These are phyloP conservation scores for Schwanniomyces polymorphus DNA, from an alignment of 805 yeast genomes.

Conservation along the genomic window DNA sequence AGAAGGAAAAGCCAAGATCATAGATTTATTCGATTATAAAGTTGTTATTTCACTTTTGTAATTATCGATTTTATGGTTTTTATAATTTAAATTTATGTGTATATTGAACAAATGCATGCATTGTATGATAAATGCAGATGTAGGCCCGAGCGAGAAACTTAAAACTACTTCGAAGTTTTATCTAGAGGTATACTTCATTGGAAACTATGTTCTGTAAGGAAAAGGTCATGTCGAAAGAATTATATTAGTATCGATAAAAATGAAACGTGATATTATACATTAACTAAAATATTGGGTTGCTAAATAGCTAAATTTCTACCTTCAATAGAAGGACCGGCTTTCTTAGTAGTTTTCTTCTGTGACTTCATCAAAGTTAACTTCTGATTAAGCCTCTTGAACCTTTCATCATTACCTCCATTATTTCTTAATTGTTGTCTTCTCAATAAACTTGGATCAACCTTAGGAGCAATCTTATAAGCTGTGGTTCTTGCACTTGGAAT, in stretches of 20 bases:
- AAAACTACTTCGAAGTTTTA: not conserved
- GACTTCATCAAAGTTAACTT: slow-evolving; percentile 49
- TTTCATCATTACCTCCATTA: slow-evolving; percentile 62
- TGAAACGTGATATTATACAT: not conserved
- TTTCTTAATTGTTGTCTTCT: slow-evolving; percentile 41
- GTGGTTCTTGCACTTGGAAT: slow-evolving; percentile 90
- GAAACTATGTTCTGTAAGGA: not conserved
- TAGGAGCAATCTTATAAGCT: slow-evolving; percentile 90
- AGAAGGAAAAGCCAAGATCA: slow-evolving; percentile 99
- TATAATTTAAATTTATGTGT: slow-evolving; percentile 13
- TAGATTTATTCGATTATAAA: slow-evolving; percentile 41
- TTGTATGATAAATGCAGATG: slow-evolving; percentile 5
- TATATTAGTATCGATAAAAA: not conserved
- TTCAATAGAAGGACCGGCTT: slow-evolving; percentile 78
- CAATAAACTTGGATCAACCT: slow-evolving; percentile 54
- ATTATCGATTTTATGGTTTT: slow-evolving; percentile 5
- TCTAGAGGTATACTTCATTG: not conserved
- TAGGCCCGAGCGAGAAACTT: not conserved
- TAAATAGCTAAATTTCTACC: slow-evolving; percentile 56
- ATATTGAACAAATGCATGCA: slow-evolving; percentile 21
- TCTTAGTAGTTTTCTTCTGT: slow-evolving; percentile 51
- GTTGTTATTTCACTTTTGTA: slow-evolving; percentile 5
- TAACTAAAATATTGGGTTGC: slow-evolving; percentile 2
- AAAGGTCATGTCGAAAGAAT: not conserved
- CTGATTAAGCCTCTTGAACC: slow-evolving; percentile 74